Conservation (phyloP, 108 stramenopile species). For the Cylindrotheca fusiformis region DNA sequence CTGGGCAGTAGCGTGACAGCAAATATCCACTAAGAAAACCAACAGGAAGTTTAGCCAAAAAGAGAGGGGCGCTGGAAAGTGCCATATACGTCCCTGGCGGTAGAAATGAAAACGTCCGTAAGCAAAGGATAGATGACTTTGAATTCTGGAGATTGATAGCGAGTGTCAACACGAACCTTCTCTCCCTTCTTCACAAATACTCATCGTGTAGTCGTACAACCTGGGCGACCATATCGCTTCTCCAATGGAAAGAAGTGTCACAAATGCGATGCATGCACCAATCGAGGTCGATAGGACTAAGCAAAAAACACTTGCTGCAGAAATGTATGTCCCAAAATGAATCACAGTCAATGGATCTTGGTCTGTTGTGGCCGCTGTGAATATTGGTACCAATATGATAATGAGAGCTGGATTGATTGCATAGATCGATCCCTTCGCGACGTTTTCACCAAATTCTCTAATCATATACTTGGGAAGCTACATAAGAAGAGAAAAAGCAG, state of each 20-base stretch:
- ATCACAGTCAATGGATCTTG: conserved; percentile 76
- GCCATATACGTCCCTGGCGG: conserved; percentile 77
- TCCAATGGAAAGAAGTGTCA: conserved; percentile 67
- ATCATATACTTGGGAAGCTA: conserved; percentile 78
- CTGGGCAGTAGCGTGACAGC: conserved; percentile 62
- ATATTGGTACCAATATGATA: conserved; percentile 70
- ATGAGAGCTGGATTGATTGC: conserved; percentile 80
- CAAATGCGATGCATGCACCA: conserved; percentile 64
- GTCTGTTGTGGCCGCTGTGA: conserved; percentile 65
- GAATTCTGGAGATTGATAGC: no score
- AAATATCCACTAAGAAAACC: conserved; percentile 73
- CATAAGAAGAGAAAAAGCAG: neutral
- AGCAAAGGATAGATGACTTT: no score
- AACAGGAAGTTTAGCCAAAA: conserved; percentile 79
- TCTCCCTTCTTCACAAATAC: conserved; percentile 64
- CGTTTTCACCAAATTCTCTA: conserved; percentile 69
- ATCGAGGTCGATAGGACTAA: conserved; percentile 61
- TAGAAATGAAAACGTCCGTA: no score
- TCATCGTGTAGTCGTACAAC: conserved; percentile 78
- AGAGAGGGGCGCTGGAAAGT: conserved; percentile 73
- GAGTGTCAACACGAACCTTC: conserved; percentile 51
- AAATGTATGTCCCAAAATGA: conserved; percentile 68
- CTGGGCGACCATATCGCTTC: conserved; percentile 83
- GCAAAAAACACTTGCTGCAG: conserved; percentile 70
- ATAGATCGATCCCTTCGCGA: conserved; percentile 76